phyloP scores from a whole-genome alignment of 306 rosid genomes.

The Quillaja saponaria region DNA sequence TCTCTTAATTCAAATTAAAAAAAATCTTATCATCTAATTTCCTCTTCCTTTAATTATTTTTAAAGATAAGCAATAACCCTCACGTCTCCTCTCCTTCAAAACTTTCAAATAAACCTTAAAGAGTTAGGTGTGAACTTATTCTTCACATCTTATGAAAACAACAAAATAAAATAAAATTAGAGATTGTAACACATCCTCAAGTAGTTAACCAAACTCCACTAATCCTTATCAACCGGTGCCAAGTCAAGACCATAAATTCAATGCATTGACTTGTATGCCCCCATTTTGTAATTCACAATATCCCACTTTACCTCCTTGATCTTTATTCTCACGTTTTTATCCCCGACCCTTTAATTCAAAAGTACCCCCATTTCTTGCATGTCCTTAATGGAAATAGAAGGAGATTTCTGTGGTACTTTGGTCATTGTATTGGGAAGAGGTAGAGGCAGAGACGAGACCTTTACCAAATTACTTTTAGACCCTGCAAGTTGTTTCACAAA shows the following conservation, averaged over 20 bases:
- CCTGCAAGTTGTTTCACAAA: neutral
- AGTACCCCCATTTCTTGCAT: conserved; percentile 26
- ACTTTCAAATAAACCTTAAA: too few species aligned
- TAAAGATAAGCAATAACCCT: too few species aligned
- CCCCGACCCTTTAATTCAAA: conserved; percentile 27
- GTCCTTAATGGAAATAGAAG: too few species aligned
- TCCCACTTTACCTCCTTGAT: conserved; percentile 27
- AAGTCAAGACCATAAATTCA: conserved; percentile 2
- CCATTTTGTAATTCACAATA: conserved; percentile 12
- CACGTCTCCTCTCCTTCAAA: too few species aligned
- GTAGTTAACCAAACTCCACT: conserved; percentile 52
- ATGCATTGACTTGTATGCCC: conserved; percentile 28
- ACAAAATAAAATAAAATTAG: too few species aligned
- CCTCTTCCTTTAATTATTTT: too few species aligned
- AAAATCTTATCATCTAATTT: too few species aligned
- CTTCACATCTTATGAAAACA: too few species aligned
- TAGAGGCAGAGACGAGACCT: neutral
- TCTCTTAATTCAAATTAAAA: too few species aligned
- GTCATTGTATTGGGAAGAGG: neutral
- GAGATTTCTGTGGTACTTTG: neutral
- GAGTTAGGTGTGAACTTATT: too few species aligned
- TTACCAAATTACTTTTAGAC: conserved; percentile 20
- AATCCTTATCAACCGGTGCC: conserved; percentile 39
- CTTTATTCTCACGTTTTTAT: conserved; percentile 9
- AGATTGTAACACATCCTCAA: neutral